Evolutionary conservation across 2,329 filamentous ascomycete genomes (phyloP).

Genomic region (Balansia obtecta): DNA sequence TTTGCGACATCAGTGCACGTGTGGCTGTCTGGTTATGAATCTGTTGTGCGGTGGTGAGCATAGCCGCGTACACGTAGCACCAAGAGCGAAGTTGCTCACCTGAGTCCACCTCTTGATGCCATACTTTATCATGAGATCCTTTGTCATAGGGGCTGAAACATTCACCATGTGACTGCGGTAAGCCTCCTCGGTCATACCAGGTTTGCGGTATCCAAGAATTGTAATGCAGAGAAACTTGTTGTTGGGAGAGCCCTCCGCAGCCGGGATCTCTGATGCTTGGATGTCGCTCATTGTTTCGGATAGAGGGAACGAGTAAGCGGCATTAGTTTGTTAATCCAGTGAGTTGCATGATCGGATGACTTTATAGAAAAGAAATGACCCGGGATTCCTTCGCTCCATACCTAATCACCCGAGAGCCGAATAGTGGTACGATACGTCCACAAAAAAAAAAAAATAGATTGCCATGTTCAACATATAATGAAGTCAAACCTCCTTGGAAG

Average conservation of each 20-base stretch:
- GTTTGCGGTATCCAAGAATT: conserved; percentile 33
- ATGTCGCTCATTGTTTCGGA: too few relatives aligned
- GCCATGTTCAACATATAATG: too few relatives aligned
- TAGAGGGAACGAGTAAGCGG: too few relatives aligned
- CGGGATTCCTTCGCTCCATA: too few relatives aligned
- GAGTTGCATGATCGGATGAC: too few relatives aligned
- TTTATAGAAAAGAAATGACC: too few relatives aligned
- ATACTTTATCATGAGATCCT: conserved; percentile 36
- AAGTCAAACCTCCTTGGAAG: too few relatives aligned
- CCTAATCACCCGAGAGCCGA: too few relatives aligned
- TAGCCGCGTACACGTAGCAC: too few relatives aligned
- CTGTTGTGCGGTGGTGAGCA: conserved; percentile 12
- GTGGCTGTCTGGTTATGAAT: conserved; percentile 25
- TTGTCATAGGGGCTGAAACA: conserved; percentile 31
- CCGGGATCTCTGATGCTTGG: neutral
- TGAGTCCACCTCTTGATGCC: conserved; percentile 33
- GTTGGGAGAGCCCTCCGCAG: neutral
- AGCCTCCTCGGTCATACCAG: conserved; percentile 34
- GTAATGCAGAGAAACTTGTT: conserved; percentile 29
- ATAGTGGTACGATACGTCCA: too few relatives aligned
- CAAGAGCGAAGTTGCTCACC: conserved; percentile 12
- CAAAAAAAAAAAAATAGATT: too few relatives aligned
- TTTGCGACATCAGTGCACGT: conserved; percentile 22
- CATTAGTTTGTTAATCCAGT: too few relatives aligned
- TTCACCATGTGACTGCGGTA: conserved; percentile 33